Base-by-base conservation (phyloP, 805 yeast genomes). In the Ogataea ramenticola region DNA sequence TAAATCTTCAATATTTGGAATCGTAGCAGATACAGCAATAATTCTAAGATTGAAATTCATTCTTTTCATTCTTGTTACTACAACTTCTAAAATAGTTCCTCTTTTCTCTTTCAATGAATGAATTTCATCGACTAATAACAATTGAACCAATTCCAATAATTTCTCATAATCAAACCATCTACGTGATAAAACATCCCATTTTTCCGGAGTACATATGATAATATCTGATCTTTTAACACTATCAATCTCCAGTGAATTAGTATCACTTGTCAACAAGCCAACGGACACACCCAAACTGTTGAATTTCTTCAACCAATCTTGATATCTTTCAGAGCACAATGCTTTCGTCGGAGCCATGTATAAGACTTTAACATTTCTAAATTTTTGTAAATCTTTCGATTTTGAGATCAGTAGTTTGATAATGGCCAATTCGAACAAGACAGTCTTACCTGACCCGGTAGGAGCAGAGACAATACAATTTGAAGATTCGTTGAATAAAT, bases 321-420 rank as follows among this genome's bases (percentile, higher is more conserved):
- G 61, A 22, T 60, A 65, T 41, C 73, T 70, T 50, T 79, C 82
- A 19, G 61, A 56, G 47, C 83, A 79, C 33, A 79, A 59, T 0
- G 83, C 73, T 49, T 77, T 78, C 7, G 80, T 74, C 2, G 86
- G 85, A 0, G 83, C 83, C 36, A 79, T 66, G 48, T 79, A 79
- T 2, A 77, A 50, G 4, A 66, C 61, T 51, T 66, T 68, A 9
- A 61, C 44, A 40, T 62, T 60, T 17, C 39, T 33, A 16, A 49
- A 48, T 27, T 46, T 49, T 31, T 32, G 27, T 3, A 11, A 15
- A 20, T 53, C 52, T 11, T 51, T 45, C 26, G 59, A 58, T 11
- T 57, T 60, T 15, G 52, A 50, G 19, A 51, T 39, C 20, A 67
- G 52, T 8, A 64, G 55, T 35, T 65, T 55, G 20, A 74, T 46